Evolutionary conservation across 352 stramenopile genomes (phyloP).

Genomic region (Pythium guiyangense): DNA sequence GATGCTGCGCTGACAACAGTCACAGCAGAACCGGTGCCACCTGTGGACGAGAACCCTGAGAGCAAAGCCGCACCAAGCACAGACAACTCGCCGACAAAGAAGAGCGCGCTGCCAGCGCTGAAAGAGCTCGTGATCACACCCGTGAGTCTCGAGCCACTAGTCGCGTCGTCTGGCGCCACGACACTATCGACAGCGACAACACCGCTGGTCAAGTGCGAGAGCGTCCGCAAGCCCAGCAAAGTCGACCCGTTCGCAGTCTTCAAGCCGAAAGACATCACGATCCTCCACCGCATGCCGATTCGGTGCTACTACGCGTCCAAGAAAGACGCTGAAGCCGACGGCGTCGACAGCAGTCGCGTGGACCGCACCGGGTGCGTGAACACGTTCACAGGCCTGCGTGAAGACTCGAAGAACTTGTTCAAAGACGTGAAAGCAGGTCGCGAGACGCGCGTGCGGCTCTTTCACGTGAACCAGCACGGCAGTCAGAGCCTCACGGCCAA

Average conservation of each 20-base stretch:
- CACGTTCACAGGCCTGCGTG: constrained; percentile 80
- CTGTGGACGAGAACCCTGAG: background rate
- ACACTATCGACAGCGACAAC: constrained; percentile 7
- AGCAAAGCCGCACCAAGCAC: background rate
- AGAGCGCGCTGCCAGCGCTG: constrained; percentile 1
- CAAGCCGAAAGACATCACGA: constrained; percentile 71
- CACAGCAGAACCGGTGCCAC: no score
- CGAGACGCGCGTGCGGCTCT: constrained; percentile 65
- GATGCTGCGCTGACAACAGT: background rate
- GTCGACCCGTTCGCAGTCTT: constrained; percentile 24
- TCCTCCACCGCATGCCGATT: constrained; percentile 73
- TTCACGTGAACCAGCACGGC: constrained; percentile 60
- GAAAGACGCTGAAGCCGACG: constrained; percentile 76
- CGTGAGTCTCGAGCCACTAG: constrained; percentile 1
- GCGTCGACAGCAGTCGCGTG: constrained; percentile 41
- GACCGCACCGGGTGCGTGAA: constrained; percentile 75
- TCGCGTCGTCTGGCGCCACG: background rate
- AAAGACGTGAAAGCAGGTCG: constrained; percentile 51
- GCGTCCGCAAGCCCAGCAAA: constrained; percentile 14
- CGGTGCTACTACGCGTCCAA: constrained; percentile 74
- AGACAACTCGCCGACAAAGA: constrained; percentile 3
- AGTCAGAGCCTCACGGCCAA: constrained; percentile 52
- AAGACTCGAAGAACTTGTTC: constrained; percentile 80
- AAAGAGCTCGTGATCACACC: constrained; percentile 11
- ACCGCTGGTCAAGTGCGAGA: constrained; percentile 12